A percentile compares a stretch with the other conserved stretches of the same genome.
Conservation (phyloP, 805 yeast genomes). For the Naumovozyma baii region DNA sequence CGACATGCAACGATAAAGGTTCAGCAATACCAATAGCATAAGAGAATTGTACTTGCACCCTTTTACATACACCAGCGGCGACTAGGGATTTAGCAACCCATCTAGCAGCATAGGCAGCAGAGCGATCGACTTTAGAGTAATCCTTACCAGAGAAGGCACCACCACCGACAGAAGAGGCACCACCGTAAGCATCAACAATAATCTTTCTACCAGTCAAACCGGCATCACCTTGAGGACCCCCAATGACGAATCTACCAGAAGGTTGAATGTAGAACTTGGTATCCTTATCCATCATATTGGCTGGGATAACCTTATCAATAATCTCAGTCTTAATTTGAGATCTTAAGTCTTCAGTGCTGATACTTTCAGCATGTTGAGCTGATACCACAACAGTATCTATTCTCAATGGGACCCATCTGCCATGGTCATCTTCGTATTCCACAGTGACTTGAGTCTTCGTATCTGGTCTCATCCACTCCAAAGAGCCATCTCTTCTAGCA, state of each 20-base stretch:
- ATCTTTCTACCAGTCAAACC: conserved; percentile 99
- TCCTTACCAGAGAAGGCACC: conserved; percentile 99
- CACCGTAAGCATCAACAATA: conserved; percentile 99
- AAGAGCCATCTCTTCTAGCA: conserved; percentile 92
- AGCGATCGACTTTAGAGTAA: conserved; percentile 98
- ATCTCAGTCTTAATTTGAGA: conserved; percentile 65
- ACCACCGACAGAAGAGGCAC: conserved; percentile 99
- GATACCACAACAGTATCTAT: conserved; percentile 97
- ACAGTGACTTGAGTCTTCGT: conserved; percentile 99
- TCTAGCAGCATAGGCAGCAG: conserved; percentile 99
- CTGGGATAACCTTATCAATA: conserved; percentile 87
- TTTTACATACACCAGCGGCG: conserved; percentile 87
- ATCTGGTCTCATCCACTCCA: conserved; percentile 97
- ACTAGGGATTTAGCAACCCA: conserved; percentile 99
- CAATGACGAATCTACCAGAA: conserved; percentile 98
- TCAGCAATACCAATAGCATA: conserved; percentile 99
- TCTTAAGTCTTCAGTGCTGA: conserved; percentile 89
- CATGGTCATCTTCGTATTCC: conserved; percentile 87
- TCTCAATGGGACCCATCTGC: conserved; percentile 91
- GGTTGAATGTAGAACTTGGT: conserved; percentile 98
- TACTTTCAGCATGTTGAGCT: conserved; percentile 95
- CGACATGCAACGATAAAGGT: conserved; percentile 95
- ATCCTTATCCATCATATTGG: conserved; percentile 80
- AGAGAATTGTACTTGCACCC: conserved; percentile 96
- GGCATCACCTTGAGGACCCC: conserved; percentile 99